Evolutionary conservation across 2,329 filamentous ascomycete genomes (phyloP), one percentile per base, ranked within the genome.

Genomic region (Trichoderma guizhouense): DNA sequence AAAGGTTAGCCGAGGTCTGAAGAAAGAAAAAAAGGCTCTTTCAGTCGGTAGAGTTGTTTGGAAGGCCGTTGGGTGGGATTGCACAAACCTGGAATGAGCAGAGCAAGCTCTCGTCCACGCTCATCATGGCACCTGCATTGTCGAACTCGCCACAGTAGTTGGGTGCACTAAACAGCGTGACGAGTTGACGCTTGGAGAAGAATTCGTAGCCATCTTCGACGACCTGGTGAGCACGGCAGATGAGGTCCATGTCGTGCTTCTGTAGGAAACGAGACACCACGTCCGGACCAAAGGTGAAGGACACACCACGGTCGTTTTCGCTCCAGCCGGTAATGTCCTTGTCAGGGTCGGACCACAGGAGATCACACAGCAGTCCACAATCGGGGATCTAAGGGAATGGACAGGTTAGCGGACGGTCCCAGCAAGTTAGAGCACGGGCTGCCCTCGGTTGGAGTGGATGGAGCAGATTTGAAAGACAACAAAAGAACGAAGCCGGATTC

Each of bases 121-220:
- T 98, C 96, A 99, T 98, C 95, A 99, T 98, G 75, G 96, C 96
- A 82, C 96, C 96, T 68, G 95, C 95, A 81, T 99, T 99, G 87
- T 99, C 96, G 81, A 99, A 99, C 85, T 99, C 96, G 83, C 95
- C 95, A 79, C 95, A 99, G 87, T 99, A 99, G 86, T 99, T 99
- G 76, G 96, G 96, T 68, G 96, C 96, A 80, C 94, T 97, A 87
- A 99, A 99, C 72, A 99, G 87, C 72, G 96, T 99, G 75, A 99
- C 96, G 75, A 99, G 87, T 83, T 98, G 95, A 78, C 96, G 92
- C 86, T 98, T 98, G 74, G 94, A 97, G 87, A 99, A 99, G 88
- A 99, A 99, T 83, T 99, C 96, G 85, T 99, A 99, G 71, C 96
- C 96, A 79, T 99, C 96, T 84, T 99, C 96, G 71, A 99, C 96